Percentiles rank a stretch among this genome's conserved stretches.
Conservation (phyloP, 2,329 filamentous ascomycete genomes). For the Verticillium isaacii region DNA sequence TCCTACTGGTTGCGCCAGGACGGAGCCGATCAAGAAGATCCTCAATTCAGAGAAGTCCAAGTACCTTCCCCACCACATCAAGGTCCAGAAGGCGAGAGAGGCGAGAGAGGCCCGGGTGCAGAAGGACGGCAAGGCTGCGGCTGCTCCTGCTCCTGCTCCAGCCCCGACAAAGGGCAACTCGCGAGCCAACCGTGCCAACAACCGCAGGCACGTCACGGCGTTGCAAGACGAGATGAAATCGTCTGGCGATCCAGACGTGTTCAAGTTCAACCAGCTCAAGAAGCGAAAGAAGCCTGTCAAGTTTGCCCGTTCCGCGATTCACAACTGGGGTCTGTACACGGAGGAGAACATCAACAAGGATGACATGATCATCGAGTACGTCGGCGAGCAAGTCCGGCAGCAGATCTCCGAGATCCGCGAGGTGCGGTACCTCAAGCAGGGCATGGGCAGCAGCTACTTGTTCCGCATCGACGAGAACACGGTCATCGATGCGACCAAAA, state of each 20-base stretch:
- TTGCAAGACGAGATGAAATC: conserved; percentile 93
- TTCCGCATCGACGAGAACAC: conserved; percentile 98
- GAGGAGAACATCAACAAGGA: conserved; percentile 96
- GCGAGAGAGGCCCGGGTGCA: conserved; percentile 76
- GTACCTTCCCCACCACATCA: conserved; percentile 95
- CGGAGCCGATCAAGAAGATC: conserved; percentile 92
- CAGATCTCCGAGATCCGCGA: conserved; percentile 97
- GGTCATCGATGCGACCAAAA: conserved; percentile 96
- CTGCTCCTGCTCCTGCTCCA: conserved; percentile 67
- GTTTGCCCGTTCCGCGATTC: conserved; percentile 94
- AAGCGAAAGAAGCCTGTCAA: conserved; percentile 99
- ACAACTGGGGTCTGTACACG: conserved; percentile 97
- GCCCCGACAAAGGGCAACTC: conserved; percentile 83
- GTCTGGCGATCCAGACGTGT: conserved; percentile 80
- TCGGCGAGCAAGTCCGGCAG: conserved; percentile 94
- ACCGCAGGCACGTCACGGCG: conserved; percentile 88
- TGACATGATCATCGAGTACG: conserved; percentile 99
- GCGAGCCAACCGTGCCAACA: conserved; percentile 89
- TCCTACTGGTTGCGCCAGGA: conserved; percentile 76
- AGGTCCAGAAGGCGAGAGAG: conserved; percentile 85
- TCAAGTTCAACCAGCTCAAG: conserved; percentile 98
- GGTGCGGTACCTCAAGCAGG: conserved; percentile 86
- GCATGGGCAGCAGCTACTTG: conserved; percentile 93
- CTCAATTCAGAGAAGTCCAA: conserved; percentile 97
- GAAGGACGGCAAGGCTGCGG: conserved; percentile 62